Evolutionary conservation across 495 filamentous ascomycete species (phyloP).

Genomic region (Copromyces sp.): DNA sequence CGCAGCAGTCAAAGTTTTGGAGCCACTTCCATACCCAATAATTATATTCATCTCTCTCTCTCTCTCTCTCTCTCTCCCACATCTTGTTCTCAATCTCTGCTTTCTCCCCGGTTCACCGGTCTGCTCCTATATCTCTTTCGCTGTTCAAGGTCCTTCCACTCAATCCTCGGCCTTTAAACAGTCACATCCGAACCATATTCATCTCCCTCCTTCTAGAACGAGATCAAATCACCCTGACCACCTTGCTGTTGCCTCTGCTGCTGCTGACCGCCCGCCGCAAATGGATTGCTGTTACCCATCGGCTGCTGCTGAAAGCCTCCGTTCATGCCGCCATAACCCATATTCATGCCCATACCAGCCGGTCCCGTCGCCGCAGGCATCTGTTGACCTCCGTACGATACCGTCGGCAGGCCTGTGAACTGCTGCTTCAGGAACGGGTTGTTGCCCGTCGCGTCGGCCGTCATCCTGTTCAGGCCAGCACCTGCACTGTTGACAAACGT

Average conservation of each 20-base stretch:
- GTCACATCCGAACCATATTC: background rate
- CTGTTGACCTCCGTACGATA: conserved; percentile 43
- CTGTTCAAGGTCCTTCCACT: background rate
- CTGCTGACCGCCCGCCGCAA: conserved; percentile 54
- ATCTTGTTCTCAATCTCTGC: background rate
- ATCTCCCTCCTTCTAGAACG: conserved; percentile 48
- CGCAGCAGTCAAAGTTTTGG: background rate
- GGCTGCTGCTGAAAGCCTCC: background rate
- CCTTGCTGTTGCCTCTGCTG: conserved; percentile 50
- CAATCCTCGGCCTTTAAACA: background rate
- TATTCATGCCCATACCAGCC: conserved; percentile 34
- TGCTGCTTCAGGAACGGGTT: conserved; percentile 83
- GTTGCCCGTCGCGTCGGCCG: conserved; percentile 67
- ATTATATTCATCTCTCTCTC: background rate
- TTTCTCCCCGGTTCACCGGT: background rate
- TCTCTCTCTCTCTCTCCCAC: background rate
- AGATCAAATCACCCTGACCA: conserved; percentile 73
- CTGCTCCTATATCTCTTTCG: background rate
- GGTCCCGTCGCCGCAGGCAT: conserved; percentile 73
- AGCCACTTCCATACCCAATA: background rate
- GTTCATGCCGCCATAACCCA: background rate
- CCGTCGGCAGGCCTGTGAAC: conserved; percentile 68
- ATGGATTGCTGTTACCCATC: conserved; percentile 54
- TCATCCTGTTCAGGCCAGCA: conserved; percentile 57
- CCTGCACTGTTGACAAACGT: conserved; percentile 95